phyloP scores from a whole-genome alignment of 257 asterid genomes.

The Primulina huaijiensis region DNA sequence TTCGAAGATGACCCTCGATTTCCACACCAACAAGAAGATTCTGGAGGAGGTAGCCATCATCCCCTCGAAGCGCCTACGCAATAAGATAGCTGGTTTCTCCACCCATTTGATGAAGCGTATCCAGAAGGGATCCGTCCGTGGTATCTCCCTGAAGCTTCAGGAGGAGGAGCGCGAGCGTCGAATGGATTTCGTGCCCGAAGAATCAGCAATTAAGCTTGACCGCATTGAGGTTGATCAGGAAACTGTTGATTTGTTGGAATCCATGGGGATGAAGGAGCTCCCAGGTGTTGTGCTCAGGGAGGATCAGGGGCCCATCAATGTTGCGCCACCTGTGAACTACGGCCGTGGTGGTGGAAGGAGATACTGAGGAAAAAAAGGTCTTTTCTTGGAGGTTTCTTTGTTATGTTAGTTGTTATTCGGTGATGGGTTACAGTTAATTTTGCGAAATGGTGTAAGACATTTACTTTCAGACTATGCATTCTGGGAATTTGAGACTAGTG shows the following conservation, averaged over 20 bases:
- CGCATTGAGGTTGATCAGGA: conserved; percentile 54
- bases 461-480: conserved; percentile 16
- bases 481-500: conserved; percentile 2
- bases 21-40: conserved; percentile 54
- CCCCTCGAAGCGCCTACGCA: conserved; percentile 58
- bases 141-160: conserved; percentile 52
- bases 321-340: conserved; percentile 31
- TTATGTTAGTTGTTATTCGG: conserved; percentile 3
- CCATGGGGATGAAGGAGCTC: conserved; percentile 45
- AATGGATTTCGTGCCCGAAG: conserved; percentile 54
- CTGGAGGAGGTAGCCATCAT: conserved; percentile 48
- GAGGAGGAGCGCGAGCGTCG: conserved; percentile 61
- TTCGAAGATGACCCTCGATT: conserved; percentile 48
- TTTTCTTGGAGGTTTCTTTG: not conserved
- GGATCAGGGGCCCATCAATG: conserved; percentile 32
- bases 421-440: conserved; percentile 17
- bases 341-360: conserved; percentile 43
- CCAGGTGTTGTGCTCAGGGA: conserved; percentile 42
- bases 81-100: conserved; percentile 56
- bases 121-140: conserved; percentile 53
- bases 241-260: conserved; percentile 40
- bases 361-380: conserved; percentile 24
- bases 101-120: conserved; percentile 55
- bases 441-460: conserved; percentile 10
- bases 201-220: conserved; percentile 44